These are phyloP conservation scores for Periconia sp. DNA, from an alignment of 2,329 filamentous ascomycete species.

Conservation along the genomic window DNA sequence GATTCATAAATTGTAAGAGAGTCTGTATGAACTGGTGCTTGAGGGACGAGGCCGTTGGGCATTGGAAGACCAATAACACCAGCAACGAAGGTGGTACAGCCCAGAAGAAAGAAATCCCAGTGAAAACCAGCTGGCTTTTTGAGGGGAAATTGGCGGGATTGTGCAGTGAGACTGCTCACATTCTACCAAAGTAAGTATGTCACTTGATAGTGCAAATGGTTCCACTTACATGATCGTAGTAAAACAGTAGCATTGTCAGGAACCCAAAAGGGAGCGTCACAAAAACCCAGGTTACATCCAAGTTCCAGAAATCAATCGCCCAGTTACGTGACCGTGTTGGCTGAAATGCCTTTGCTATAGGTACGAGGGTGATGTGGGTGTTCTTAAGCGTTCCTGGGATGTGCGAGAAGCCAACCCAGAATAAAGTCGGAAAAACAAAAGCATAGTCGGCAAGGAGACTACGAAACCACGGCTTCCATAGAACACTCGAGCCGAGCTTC, in stretches of 20 bases:
- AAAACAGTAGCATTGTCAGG: slow-evolving; percentile 57
- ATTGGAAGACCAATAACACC: slow-evolving; percentile 56
- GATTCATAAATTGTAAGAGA: slow-evolving; percentile 47
- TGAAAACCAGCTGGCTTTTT: slow-evolving; percentile 59
- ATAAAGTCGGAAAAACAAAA: slow-evolving; percentile 51
- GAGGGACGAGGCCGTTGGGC: slow-evolving; percentile 58
- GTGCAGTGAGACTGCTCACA: slow-evolving; percentile 56
- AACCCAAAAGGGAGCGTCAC: slow-evolving; percentile 57
- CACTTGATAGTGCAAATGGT: neutral
- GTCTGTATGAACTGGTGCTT: slow-evolving; percentile 60
- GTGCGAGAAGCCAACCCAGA: slow-evolving; percentile 58
- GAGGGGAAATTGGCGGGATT: slow-evolving; percentile 55
- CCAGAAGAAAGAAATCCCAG: slow-evolving; percentile 61
- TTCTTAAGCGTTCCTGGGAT: slow-evolving; percentile 51
- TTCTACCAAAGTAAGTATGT: slow-evolving; percentile 32
- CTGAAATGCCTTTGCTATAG: slow-evolving; percentile 49
- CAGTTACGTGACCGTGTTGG: slow-evolving; percentile 51
- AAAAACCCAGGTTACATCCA: slow-evolving; percentile 56
- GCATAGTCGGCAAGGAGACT: slow-evolving; percentile 56
- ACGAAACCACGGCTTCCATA: slow-evolving; percentile 49
- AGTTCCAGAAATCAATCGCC: slow-evolving; percentile 57
- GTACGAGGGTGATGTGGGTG: slow-evolving; percentile 47
- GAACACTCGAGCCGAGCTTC: slow-evolving; percentile 49
- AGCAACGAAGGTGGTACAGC: slow-evolving; percentile 55
- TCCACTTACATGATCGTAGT: slow-evolving; percentile 55